Evolutionary conservation across 2,329 filamentous ascomycete genomes (phyloP).

Genomic region (Leptodontidium sp.): DNA sequence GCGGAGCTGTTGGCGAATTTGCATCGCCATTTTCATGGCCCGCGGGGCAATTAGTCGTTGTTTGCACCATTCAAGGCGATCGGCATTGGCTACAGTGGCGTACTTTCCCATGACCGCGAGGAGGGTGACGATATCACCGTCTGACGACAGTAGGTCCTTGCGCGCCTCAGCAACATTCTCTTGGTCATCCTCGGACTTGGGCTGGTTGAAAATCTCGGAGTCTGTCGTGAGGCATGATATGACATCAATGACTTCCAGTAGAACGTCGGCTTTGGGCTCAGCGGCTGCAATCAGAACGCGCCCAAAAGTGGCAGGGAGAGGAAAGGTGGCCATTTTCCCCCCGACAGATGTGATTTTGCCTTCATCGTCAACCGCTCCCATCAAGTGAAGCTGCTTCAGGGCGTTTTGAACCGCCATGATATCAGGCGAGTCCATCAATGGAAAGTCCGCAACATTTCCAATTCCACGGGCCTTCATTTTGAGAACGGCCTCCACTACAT

Average conservation of each 20-base stretch:
- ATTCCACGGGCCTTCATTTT: slow-evolving; percentile 95
- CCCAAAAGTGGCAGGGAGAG: slow-evolving; percentile 81
- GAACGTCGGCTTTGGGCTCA: slow-evolving; percentile 72
- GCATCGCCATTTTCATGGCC: slow-evolving; percentile 69
- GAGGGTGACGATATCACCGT: slow-evolving; percentile 71
- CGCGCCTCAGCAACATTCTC: slow-evolving; percentile 62
- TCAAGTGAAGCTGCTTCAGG: slow-evolving; percentile 78
- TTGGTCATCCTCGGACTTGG: slow-evolving; percentile 63
- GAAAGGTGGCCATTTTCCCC: slow-evolving; percentile 80
- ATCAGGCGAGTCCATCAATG: slow-evolving; percentile 83
- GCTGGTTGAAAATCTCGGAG: slow-evolving; percentile 68
- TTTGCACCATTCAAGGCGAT: slow-evolving; percentile 64
- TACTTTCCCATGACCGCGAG: slow-evolving; percentile 70
- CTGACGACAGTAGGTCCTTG: slow-evolving; percentile 65
- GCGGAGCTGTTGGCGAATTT: slow-evolving; percentile 68
- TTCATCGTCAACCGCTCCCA: slow-evolving; percentile 76
- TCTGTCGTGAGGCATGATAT: slow-evolving; percentile 70
- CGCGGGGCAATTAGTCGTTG: slow-evolving; percentile 63
- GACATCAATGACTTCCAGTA: slow-evolving; percentile 87
- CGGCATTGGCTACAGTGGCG: slow-evolving; percentile 58
- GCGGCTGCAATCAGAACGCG: slow-evolving; percentile 84
- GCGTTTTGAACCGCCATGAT: slow-evolving; percentile 82
- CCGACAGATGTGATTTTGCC: slow-evolving; percentile 80
- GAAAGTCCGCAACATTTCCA: slow-evolving; percentile 81
- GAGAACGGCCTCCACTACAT: slow-evolving; percentile 84